Conservation (phyloP, 1,139 yeast genomes). For the Yamadazyma mexicana region DNA sequence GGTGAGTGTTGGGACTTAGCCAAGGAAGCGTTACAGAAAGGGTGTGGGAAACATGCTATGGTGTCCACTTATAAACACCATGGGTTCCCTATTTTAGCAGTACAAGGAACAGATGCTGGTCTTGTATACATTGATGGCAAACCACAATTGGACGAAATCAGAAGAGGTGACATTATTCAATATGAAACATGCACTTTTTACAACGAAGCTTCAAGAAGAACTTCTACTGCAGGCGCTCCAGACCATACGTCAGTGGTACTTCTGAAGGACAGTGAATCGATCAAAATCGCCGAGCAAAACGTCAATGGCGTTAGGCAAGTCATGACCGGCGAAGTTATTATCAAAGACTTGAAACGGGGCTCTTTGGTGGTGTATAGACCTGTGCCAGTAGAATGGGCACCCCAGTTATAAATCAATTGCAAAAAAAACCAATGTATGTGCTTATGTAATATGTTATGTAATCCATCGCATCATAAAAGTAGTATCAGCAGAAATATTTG, state of each 20-base stretch:
- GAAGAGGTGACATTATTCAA: conserved; percentile 46
- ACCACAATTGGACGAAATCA: conserved; percentile 34
- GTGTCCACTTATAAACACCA: conserved; percentile 54
- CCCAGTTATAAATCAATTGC: background rate
- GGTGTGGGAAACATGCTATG: conserved; percentile 65
- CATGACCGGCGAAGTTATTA: conserved; percentile 40
- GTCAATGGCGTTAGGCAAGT: conserved; percentile 53
- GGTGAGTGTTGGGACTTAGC: conserved; percentile 87
- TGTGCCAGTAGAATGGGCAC: conserved; percentile 25
- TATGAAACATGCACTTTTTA: conserved; percentile 45
- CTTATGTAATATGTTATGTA: background rate
- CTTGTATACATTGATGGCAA: conserved; percentile 17
- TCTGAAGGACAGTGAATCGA: conserved; percentile 27
- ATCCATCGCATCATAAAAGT: no score
- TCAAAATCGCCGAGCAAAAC: conserved; percentile 62
- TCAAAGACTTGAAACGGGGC: conserved; percentile 49
- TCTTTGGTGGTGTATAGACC: conserved; percentile 55
- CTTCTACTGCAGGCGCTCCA: conserved; percentile 54
- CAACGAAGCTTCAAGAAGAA: conserved; percentile 25
- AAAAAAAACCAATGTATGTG: background rate
- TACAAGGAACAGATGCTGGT: conserved; percentile 26
- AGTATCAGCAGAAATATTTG: no score
- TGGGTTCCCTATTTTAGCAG: conserved; percentile 55
- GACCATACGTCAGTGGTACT: conserved; percentile 67
- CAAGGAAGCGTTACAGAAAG: conserved; percentile 56